Evolutionary conservation across 176 grass and related monocot species (phyloP).

Genomic region (Triticum turgidum): DNA sequence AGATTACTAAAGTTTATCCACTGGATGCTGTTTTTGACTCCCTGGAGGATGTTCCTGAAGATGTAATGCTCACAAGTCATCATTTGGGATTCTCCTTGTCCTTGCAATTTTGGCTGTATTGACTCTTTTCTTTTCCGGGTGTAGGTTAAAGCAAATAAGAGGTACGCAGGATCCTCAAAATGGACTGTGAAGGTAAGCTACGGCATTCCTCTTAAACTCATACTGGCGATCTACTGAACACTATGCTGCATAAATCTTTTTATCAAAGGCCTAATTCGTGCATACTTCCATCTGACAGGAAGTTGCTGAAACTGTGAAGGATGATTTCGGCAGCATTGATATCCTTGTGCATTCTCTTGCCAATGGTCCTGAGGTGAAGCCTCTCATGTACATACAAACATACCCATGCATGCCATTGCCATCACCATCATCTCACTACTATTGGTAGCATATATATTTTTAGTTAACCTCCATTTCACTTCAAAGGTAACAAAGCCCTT

Average conservation of each 20-base stretch:
- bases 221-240: conserved; percentile 4
- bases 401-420: background rate
- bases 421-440: background rate
- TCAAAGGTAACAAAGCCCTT: conserved; percentile 83
- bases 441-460: background rate
- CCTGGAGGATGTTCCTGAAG: conserved; percentile 88
- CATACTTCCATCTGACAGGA: conserved; percentile 51
- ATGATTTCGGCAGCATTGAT: conserved; percentile 96
- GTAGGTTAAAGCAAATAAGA: conserved; percentile 86
- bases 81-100: conserved; percentile 7
- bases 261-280: conserved; percentile 3
- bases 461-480: background rate
- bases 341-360: conserved; percentile 97
- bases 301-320: conserved; percentile 87
- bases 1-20: conserved; percentile 90
- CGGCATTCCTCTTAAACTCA: background rate
- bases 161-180: conserved; percentile 88
- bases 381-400: background rate
- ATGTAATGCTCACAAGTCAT: conserved; percentile 51
- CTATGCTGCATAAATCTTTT: background rate
- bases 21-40: conserved; percentile 91
- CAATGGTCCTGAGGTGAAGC: conserved; percentile 84
- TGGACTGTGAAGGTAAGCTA: conserved; percentile 91
- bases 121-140: background rate
- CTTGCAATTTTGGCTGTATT: background rate